Conservation (phyloP, 495 filamentous ascomycete species). For the Neurospora intermedia region DNA sequence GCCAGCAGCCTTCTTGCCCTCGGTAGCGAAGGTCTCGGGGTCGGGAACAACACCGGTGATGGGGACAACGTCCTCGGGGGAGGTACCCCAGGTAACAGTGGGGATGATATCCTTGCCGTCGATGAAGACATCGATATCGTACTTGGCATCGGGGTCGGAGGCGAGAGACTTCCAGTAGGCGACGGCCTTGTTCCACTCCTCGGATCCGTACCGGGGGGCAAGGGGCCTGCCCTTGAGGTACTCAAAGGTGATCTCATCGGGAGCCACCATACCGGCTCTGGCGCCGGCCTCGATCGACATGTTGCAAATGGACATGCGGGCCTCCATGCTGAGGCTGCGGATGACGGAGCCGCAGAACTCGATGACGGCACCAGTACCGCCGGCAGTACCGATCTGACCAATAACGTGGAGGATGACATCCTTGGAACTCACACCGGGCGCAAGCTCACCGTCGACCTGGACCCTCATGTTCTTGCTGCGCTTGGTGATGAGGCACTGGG, state of each 20-base stretch:
- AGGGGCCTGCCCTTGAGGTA: conserved; percentile 87
- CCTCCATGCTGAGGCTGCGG: conserved; percentile 83
- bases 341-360: conserved; percentile 96
- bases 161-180: conserved; percentile 81
- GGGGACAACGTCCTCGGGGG: conserved; percentile 87
- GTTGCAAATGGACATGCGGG: conserved; percentile 98
- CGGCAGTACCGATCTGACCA: conserved; percentile 88
- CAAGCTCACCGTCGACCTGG: conserved; percentile 82
- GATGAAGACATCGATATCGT: conserved; percentile 76
- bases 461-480: conserved; percentile 98
- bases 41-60: conserved; percentile 85
- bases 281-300: conserved; percentile 99
- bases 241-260: conserved; percentile 86
- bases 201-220: conserved; percentile 69
- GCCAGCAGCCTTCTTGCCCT: conserved; percentile 66
- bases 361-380: conserved; percentile 88
- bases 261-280: conserved; percentile 91
- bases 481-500: conserved; percentile 87
- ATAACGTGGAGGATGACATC: conserved; percentile 93
- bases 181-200: conserved; percentile 83
- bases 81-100: conserved; percentile 95
- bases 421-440: conserved; percentile 91
- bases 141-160: conserved; percentile 76
- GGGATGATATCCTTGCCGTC: conserved; percentile 87
- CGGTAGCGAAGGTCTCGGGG: conserved; percentile 72